Conservation (phyloP, 192 early-diverging fungal species). For the Jimgerdemannia flammicorona region DNA sequence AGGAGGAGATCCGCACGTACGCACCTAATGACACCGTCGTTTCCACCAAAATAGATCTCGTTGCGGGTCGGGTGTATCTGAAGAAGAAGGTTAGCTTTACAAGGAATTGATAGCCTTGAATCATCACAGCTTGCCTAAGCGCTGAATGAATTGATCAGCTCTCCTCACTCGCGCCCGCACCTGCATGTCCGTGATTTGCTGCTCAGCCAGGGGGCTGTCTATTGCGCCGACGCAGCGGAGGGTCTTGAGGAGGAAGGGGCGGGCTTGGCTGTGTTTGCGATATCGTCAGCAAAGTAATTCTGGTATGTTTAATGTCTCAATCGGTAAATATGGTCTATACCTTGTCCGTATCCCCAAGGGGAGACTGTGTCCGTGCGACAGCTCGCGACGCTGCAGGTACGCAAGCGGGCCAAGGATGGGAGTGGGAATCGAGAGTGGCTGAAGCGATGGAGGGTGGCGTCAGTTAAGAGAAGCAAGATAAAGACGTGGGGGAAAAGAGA, state of each 20-base stretch:
- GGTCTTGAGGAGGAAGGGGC: background rate
- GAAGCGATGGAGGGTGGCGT: too few species aligned
- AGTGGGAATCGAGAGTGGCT: background rate
- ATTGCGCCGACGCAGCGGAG: background rate
- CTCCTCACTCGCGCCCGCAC: background rate
- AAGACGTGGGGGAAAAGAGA: too few species aligned
- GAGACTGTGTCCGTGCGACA: background rate
- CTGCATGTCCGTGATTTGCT: background rate
- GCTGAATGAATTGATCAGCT: too few species aligned
- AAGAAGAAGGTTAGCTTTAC: background rate
- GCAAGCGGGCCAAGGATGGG: background rate
- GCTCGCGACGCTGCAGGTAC: slow-evolving; percentile 4
- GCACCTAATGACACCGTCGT: background rate
- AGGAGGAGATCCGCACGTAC: background rate
- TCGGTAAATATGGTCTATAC: too few species aligned
- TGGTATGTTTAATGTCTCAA: too few species aligned
- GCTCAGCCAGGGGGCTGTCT: background rate
- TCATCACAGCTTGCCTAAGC: too few species aligned
- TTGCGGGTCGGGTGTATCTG: background rate
- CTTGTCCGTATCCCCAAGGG: too few species aligned
- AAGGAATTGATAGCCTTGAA: too few species aligned
- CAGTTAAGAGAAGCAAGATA: too few species aligned
- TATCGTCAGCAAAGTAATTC: background rate
- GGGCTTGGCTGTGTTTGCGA: background rate
- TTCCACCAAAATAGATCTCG: background rate